These are phyloP conservation scores for Salmacisia buchloeana DNA, from an alignment of 1,284 basidiomycete species.

Conservation along the genomic window DNA sequence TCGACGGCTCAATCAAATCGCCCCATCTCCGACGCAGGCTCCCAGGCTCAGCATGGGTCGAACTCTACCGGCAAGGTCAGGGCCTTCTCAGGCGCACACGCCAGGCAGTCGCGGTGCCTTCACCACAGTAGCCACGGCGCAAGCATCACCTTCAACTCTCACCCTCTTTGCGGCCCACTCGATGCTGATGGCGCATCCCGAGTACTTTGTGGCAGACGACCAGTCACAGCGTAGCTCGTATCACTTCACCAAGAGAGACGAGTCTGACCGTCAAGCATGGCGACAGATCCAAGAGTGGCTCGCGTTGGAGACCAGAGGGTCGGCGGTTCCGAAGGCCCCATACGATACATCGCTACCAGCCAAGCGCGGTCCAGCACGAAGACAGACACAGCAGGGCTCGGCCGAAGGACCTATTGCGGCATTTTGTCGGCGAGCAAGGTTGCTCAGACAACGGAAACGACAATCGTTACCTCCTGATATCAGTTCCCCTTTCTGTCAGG, in stretches of 20 bases:
- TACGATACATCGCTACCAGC: conserved; percentile 14
- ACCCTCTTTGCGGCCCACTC: conserved; percentile 66
- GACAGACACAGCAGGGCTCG: not conserved
- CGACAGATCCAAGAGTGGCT: conserved; percentile 60
- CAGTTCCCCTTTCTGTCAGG: conserved; percentile 43
- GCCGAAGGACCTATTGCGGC: conserved; percentile 45
- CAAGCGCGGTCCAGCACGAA: conserved; percentile 13
- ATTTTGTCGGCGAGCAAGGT: conserved; percentile 62
- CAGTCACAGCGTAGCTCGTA: conserved; percentile 60
- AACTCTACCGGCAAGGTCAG: too few relatives aligned
- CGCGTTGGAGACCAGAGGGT: conserved; percentile 37
- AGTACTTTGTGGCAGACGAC: conserved; percentile 63
- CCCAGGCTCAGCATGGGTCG: too few relatives aligned
- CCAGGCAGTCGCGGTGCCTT: conserved; percentile 14
- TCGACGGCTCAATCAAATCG: conserved; percentile 20
- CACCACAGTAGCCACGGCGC: conserved; percentile 17
- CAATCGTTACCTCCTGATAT: not conserved
- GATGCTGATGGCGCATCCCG: conserved; percentile 63
- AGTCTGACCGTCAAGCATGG: conserved; percentile 60
- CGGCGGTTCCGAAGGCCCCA: conserved; percentile 10
- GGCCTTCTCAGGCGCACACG: conserved; percentile 20
- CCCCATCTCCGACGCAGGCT: conserved; percentile 22
- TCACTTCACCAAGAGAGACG: conserved; percentile 66
- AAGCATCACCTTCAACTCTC: conserved; percentile 21
- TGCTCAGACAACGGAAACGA: conserved; percentile 45